phyloP scores from a whole-genome alignment of 352 stramenopile species.

The Phytophthora macrochlamydospora region DNA sequence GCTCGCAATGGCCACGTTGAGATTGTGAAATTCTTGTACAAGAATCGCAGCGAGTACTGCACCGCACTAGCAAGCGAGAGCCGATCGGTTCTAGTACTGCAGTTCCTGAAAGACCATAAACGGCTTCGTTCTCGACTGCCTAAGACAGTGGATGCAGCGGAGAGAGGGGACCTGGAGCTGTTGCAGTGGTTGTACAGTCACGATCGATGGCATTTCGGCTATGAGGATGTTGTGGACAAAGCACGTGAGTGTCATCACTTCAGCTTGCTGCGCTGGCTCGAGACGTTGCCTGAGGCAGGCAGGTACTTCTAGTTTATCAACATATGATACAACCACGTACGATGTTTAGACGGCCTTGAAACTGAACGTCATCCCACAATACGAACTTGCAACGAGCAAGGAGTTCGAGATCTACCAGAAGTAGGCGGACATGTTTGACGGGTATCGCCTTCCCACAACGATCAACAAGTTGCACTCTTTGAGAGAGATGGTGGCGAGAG shows the following conservation, averaged over 20 bases:
- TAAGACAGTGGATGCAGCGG: constrained; percentile 29
- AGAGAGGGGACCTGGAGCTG: constrained; percentile 37
- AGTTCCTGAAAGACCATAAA: constrained; percentile 39
- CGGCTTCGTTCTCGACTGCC: constrained; percentile 33
- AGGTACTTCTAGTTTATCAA: constrained; percentile 23
- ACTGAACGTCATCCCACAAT: no score
- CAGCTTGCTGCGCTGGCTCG: constrained; percentile 40
- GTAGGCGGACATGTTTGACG: no score
- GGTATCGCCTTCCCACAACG: no score
- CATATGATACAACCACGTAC: no score
- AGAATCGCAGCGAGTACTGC: constrained; percentile 44
- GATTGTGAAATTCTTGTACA: constrained; percentile 41
- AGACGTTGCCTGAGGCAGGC: constrained; percentile 37
- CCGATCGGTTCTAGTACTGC: constrained; percentile 34
- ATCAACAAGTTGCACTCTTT: no score
- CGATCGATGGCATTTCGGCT: constrained; percentile 38
- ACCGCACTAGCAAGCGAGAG: constrained; percentile 32
- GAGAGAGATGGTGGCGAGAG: no score
- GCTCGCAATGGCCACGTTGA: constrained; percentile 36
- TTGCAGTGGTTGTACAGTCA: constrained; percentile 46
- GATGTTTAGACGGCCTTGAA: no score
- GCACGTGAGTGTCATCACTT: constrained; percentile 40
- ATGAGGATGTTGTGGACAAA: constrained; percentile 30
- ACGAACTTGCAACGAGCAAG: no score
- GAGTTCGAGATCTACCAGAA: no score